A percentile compares a stretch with the other conserved stretches of the same genome.
phyloP scores from a whole-genome alignment of 306 rosid genomes.

The Prunus mume region DNA sequence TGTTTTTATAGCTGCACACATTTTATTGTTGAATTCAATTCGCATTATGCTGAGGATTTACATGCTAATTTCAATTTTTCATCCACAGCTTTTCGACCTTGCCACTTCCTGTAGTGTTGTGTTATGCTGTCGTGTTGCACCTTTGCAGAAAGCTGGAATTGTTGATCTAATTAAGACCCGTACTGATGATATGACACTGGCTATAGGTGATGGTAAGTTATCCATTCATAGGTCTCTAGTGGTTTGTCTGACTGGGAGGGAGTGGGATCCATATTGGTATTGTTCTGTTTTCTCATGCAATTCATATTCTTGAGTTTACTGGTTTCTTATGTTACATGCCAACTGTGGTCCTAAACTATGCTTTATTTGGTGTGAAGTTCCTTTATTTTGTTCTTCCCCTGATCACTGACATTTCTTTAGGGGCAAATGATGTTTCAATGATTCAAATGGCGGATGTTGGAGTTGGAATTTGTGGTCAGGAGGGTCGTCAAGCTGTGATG shows the following conservation, averaged over 20 bases:
- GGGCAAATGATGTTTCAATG: constrained; percentile 99
- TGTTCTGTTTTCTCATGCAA: not conserved
- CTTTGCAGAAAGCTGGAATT: constrained; percentile 97
- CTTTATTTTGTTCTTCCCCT: not conserved
- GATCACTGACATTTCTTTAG: constrained; percentile 39
- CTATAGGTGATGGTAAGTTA: constrained; percentile 90
- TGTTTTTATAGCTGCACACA: constrained; percentile 22
- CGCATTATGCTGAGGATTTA: constrained; percentile 16
- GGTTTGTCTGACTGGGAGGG: not conserved
- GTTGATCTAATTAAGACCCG: constrained; percentile 88
- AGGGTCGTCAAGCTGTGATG: constrained; percentile 99
- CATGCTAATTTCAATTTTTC: constrained; percentile 12
- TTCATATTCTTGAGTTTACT: not conserved
- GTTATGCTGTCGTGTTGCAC: constrained; percentile 98
- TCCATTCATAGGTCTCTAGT: not conserved
- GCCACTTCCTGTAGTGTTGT: constrained; percentile 87
- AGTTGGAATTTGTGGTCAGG: constrained; percentile 98
- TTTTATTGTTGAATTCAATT: constrained; percentile 11
- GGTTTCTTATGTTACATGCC: not conserved
- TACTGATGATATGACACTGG: constrained; percentile 95
- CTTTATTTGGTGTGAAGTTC: not conserved
- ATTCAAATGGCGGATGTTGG: constrained; percentile 99
- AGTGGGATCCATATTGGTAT: not conserved
- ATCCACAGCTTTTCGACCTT: constrained; percentile 81
- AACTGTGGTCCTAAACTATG: not conserved